Evolutionary conservation across 129 eudicot genomes (phyloP).

Genomic region (Lactuca saligna): DNA sequence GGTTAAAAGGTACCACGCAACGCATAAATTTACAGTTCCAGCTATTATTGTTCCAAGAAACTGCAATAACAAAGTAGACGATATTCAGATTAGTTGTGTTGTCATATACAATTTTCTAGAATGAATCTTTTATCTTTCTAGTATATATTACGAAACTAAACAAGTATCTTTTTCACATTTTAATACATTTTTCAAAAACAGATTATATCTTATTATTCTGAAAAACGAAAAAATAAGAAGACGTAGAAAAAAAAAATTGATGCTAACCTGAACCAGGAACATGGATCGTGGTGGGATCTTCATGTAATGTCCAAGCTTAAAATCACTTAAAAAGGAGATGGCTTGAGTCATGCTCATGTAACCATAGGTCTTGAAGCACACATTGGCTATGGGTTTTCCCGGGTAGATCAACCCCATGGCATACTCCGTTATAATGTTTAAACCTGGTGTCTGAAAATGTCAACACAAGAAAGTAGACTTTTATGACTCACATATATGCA

Average conservation of each 20-base stretch:
- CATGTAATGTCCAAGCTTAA: constrained; percentile 97
- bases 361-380: constrained; percentile 89
- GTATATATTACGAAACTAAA: neutral
- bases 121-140: no score
- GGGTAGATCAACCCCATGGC: constrained; percentile 72
- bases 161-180: neutral
- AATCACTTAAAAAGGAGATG: constrained; percentile 62
- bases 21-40: constrained; percentile 67
- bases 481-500: neutral
- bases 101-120: neutral
- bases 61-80: constrained; percentile 32
- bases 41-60: constrained; percentile 74
- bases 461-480: neutral
- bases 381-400: constrained; percentile 86
- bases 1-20: constrained; percentile 74
- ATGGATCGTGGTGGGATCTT: constrained; percentile 87
- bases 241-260: neutral
- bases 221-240: neutral
- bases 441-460: constrained; percentile 68
- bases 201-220: no score
- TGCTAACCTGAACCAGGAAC: constrained; percentile 78
- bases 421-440: constrained; percentile 81
- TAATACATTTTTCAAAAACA: neutral
- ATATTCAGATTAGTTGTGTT: neutral
- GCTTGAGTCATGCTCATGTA: constrained; percentile 96